A percentile compares a stretch with the other conserved stretches of the same genome.
These are phyloP conservation scores for Phytophthora megakarya DNA, from an alignment of 352 stramenopile genomes.

Conservation along the genomic window DNA sequence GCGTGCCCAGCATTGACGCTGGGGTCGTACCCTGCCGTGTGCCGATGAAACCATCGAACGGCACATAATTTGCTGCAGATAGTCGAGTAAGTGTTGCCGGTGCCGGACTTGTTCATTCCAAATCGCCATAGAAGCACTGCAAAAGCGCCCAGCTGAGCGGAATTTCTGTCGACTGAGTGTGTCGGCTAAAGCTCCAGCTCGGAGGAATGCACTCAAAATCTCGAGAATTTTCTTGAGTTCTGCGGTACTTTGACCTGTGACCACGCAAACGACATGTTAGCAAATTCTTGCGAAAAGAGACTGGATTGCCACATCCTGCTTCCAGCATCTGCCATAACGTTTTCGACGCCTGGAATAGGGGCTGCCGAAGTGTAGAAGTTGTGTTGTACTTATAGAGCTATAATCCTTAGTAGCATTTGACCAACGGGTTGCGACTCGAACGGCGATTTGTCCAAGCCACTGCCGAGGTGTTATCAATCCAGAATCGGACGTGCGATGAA, in stretches of 20 bases:
- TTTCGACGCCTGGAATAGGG: constrained; percentile 1
- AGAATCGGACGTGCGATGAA: constrained; percentile 4
- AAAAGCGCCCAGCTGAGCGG: constrained; percentile 10
- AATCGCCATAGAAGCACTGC: constrained; percentile 22
- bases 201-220: constrained; percentile 20
- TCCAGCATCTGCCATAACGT: constrained; percentile 6
- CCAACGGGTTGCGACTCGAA: constrained; percentile 12
- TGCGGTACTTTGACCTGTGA: constrained; percentile 13
- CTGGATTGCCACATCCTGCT: constrained; percentile 30
- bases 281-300: background rate
- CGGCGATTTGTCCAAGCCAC: constrained; percentile 11
- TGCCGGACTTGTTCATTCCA: constrained; percentile 4
- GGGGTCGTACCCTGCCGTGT: constrained; percentile 9
- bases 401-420: constrained; percentile 11
- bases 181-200: constrained; percentile 13
- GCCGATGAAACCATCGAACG: constrained; percentile 18
- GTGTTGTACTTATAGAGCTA: constrained; percentile 4
- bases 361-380: constrained; percentile 10
- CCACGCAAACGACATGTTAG: constrained; percentile 19
- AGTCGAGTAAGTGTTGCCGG: constrained; percentile 20
- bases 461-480: constrained; percentile 15
- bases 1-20: constrained; percentile 19
- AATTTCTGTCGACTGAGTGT: background rate
- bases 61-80: constrained; percentile 24
- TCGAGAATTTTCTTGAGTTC: constrained; percentile 15